Evolutionary conservation across 2,329 filamentous ascomycete genomes (phyloP).

Genomic region (Ceratocystis alfenasii): DNA sequence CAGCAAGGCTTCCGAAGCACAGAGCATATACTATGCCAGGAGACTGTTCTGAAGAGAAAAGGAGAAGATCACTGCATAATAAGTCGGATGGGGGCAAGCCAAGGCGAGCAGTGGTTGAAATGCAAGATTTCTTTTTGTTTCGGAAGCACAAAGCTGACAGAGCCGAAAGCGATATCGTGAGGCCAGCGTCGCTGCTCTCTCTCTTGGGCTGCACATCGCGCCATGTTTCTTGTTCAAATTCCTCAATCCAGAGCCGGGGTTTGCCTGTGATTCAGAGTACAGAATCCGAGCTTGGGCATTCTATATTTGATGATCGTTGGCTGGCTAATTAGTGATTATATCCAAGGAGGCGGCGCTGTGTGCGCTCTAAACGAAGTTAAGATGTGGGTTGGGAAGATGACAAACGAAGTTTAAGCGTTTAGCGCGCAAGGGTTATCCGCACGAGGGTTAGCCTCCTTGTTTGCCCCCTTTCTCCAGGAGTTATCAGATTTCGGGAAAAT

Average conservation of each 20-base stretch:
- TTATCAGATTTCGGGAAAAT: neutral
- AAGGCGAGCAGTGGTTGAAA: neutral
- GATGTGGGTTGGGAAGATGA: neutral
- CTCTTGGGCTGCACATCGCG: too few species aligned
- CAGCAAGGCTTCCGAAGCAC: neutral
- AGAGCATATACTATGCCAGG: neutral
- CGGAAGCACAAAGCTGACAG: neutral
- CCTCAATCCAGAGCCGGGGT: too few species aligned
- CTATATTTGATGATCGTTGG: neutral
- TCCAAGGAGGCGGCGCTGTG: neutral
- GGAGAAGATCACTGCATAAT: neutral
- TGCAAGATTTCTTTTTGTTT: neutral
- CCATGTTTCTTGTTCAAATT: too few species aligned
- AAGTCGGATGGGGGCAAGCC: neutral
- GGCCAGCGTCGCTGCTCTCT: too few species aligned
- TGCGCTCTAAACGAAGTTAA: neutral
- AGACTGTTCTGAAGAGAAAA: neutral
- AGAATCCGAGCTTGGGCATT: too few species aligned
- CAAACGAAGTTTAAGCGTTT: neutral
- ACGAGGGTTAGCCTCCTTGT: neutral
- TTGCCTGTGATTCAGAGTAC: too few species aligned
- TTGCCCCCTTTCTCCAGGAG: neutral
- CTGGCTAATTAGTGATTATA: neutral
- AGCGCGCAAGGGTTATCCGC: neutral
- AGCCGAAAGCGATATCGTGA: too few species aligned